Evolutionary conservation across 345 rosid species (phyloP).

Genomic region (Salix koriyanagi): DNA sequence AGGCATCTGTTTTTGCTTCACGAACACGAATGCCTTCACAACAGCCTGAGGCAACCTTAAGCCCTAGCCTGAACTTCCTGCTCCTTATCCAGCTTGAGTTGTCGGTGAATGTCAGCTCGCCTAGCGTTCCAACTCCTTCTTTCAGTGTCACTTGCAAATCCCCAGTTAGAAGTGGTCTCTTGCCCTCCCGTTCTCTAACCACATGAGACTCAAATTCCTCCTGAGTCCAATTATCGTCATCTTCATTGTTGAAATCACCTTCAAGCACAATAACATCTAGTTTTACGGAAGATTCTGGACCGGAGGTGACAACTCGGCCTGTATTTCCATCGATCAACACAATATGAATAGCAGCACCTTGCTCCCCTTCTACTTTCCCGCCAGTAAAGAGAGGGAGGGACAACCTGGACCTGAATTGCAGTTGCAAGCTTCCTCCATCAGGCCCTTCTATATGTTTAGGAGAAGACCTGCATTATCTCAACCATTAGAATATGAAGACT

Average conservation of each 20-base stretch:
- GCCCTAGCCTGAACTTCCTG: conserved; percentile 38
- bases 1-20: conserved; percentile 42
- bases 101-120: conserved; percentile 35
- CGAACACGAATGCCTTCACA: conserved; percentile 28
- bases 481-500: not conserved
- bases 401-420: conserved; percentile 30
- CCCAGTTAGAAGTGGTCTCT: conserved; percentile 39
- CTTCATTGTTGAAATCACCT: conserved; percentile 39
- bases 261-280: conserved; percentile 35
- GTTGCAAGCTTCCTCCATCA: conserved; percentile 33
- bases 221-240: conserved; percentile 24
- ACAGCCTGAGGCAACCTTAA: conserved; percentile 39
- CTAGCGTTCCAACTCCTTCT: conserved; percentile 38
- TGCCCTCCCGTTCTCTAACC: conserved; percentile 41
- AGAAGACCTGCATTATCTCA: conserved; percentile 21
- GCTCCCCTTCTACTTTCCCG: conserved; percentile 35
- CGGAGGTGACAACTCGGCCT: conserved; percentile 27
- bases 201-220: conserved; percentile 35
- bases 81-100: conserved; percentile 45
- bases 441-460: conserved; percentile 25
- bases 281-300: conserved; percentile 34
- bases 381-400: conserved; percentile 35
- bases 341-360: conserved; percentile 21
- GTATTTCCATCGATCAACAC: conserved; percentile 32
- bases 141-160: conserved; percentile 33